Evolutionary conservation across 139 green algal genomes (phyloP).

Genomic region (Prasinococcaceae sp.): DNA sequence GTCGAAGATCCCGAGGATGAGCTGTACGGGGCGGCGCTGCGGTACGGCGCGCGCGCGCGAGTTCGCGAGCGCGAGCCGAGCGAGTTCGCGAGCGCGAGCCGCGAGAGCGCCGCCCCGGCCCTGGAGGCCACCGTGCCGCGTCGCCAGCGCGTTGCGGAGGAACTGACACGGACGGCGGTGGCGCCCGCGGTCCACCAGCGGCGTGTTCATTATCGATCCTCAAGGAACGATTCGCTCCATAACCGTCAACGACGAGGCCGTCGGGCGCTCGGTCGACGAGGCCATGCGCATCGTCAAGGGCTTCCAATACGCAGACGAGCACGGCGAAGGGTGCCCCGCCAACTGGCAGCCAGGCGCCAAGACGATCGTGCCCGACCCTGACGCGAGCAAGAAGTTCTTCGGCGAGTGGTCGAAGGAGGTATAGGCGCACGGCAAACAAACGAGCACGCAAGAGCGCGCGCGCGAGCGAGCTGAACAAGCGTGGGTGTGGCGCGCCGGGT

Average conservation of each 20-base stretch:
- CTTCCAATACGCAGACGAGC: conserved; percentile 59
- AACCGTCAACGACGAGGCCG: conserved; percentile 35
- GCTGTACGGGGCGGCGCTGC: conserved; percentile 15
- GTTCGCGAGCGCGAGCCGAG: background rate
- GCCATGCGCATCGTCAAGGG: conserved; percentile 33
- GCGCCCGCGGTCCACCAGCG: too few species aligned
- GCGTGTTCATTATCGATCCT: conserved; percentile 37
- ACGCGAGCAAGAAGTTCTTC: conserved; percentile 45
- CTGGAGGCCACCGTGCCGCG: too few species aligned
- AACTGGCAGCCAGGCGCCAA: conserved; percentile 56
- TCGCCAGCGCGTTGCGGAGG: too few species aligned
- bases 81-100: too few species aligned
- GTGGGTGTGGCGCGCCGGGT: too few species aligned
- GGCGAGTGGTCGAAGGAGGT: too few species aligned
- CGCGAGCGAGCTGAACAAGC: too few species aligned
- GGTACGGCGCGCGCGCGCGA: conserved; percentile 24
- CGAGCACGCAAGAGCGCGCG: too few species aligned
- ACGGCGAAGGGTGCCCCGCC: conserved; percentile 71
- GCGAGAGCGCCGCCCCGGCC: too few species aligned
- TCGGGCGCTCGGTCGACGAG: conserved; percentile 37
- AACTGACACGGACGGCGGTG: too few species aligned
- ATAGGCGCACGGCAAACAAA: too few species aligned
- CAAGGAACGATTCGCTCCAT: conserved; percentile 25
- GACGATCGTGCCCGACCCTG: conserved; percentile 60
- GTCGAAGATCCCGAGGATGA: conserved; percentile 18